Percentiles rank a stretch among this genome's conserved stretches.
Evolutionary conservation across 73 alveolate species (phyloP).

Genomic region (Tetrahymena borealis): DNA sequence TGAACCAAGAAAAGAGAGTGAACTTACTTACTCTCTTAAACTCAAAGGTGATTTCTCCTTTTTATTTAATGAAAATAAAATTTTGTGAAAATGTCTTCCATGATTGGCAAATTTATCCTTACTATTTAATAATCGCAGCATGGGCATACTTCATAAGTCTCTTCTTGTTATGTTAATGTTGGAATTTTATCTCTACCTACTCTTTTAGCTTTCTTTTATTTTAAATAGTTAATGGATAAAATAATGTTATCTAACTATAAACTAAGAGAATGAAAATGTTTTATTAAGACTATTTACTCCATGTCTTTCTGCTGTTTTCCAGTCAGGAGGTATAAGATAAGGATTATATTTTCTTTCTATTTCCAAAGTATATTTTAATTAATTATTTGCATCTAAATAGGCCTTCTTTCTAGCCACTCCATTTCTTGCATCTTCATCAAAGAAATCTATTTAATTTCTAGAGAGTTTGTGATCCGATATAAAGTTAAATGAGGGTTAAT

Average conservation of each 20-base stretch:
- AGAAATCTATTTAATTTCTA: background rate
- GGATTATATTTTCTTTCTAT: background rate
- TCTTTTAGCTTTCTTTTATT: background rate
- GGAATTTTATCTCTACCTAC: background rate
- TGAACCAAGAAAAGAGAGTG: conserved; percentile 25
- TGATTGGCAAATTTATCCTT: conserved; percentile 3
- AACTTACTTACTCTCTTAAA: background rate
- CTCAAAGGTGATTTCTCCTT: background rate
- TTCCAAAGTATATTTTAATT: background rate
- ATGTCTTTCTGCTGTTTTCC: background rate
- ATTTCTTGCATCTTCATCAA: background rate
- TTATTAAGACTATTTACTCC: background rate
- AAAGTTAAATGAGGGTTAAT: background rate
- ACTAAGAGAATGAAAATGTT: background rate
- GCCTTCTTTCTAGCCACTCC: background rate
- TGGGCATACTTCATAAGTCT: conserved; percentile 28
- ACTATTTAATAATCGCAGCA: conserved; percentile 39
- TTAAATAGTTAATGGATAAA: background rate
- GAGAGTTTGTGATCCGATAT: background rate
- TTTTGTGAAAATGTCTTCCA: conserved; percentile 3
- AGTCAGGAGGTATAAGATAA: background rate
- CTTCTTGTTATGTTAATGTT: background rate
- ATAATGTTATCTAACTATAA: background rate
- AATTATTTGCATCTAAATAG: background rate
- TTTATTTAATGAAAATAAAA: background rate